A percentile compares a stretch with the other conserved stretches of the same genome.
Conservation (phyloP, 805 yeast genomes). For the Scheffersomyces lignosus region DNA sequence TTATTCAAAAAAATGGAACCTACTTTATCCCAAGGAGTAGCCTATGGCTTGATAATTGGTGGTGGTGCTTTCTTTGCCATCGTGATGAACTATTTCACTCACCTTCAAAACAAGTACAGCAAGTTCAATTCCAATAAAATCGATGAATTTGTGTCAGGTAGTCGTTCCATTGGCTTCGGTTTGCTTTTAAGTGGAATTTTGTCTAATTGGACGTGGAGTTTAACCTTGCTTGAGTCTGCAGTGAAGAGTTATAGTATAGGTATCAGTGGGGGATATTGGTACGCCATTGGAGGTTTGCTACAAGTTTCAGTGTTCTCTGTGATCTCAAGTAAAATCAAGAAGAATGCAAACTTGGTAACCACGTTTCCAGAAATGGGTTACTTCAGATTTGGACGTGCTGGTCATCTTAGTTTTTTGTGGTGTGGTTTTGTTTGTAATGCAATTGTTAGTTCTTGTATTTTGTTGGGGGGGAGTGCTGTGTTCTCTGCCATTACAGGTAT, state of each 20-base stretch:
- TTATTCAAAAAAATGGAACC: constrained; percentile 11
- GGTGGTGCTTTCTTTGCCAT: constrained; percentile 17
- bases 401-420: constrained; percentile 23
- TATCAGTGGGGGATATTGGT: constrained; percentile 22
- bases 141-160: constrained; percentile 18
- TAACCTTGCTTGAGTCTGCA: constrained; percentile 22
- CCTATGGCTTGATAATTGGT: constrained; percentile 16
- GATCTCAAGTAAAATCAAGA: constrained; percentile 30
- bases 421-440: constrained; percentile 25
- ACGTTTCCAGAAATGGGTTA: constrained; percentile 27
- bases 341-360: constrained; percentile 34
- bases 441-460: constrained; percentile 18
- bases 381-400: constrained; percentile 27
- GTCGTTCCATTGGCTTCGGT: constrained; percentile 14
- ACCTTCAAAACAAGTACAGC: constrained; percentile 13
- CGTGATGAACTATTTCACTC: constrained; percentile 14
- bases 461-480: constrained; percentile 19
- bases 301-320: constrained; percentile 34
- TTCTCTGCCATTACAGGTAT: constrained; percentile 14
- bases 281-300: constrained; percentile 24
- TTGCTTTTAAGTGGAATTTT: constrained; percentile 21
- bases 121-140: constrained; percentile 11
- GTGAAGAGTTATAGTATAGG: constrained; percentile 22
- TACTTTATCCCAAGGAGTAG: constrained; percentile 15
- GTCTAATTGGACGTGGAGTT: constrained; percentile 29